Conservation (phyloP, 2,329 filamentous ascomycete species). For the Ophiostoma perfectum region DNA sequence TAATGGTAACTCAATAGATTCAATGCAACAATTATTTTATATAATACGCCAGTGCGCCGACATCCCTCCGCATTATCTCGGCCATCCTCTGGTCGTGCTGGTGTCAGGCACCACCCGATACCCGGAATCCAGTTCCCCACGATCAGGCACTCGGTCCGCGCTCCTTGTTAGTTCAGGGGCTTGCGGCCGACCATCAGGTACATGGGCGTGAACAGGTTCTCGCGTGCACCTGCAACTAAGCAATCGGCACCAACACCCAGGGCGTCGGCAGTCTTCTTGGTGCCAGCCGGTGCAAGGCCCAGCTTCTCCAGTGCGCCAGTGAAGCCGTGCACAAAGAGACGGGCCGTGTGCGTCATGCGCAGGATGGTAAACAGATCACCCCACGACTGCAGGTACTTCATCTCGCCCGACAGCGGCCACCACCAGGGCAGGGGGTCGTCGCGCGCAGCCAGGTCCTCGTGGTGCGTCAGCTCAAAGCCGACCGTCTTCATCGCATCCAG, state of each 20-base stretch:
- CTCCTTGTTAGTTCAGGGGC: slow-evolving; percentile 41
- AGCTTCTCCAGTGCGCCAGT: slow-evolving; percentile 71
- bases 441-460: slow-evolving; percentile 81
- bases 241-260: slow-evolving; percentile 76
- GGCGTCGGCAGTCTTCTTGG: slow-evolving; percentile 91
- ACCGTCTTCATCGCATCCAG: slow-evolving; percentile 77
- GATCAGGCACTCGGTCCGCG: neutral
- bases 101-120: neutral
- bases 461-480: slow-evolving; percentile 75
- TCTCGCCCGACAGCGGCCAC: slow-evolving; percentile 81
- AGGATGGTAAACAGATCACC: slow-evolving; percentile 77
- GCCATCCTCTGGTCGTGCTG: neutral
- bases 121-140: neutral
- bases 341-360: slow-evolving; percentile 82
- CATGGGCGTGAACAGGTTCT: slow-evolving; percentile 98
- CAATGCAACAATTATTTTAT: slow-evolving; percentile 12
- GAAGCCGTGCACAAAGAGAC: slow-evolving; percentile 67
- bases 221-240: slow-evolving; percentile 76
- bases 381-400: slow-evolving; percentile 74
- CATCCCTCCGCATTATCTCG: slow-evolving; percentile 21
- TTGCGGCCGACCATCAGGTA: slow-evolving; percentile 94
- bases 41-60: slow-evolving; percentile 15
- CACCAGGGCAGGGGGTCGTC: slow-evolving; percentile 81
- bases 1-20: neutral
- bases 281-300: slow-evolving; percentile 71